phyloP scores from a whole-genome alignment of 768 basidiomycete species.

The Tylopilus vinaceipallidus region DNA sequence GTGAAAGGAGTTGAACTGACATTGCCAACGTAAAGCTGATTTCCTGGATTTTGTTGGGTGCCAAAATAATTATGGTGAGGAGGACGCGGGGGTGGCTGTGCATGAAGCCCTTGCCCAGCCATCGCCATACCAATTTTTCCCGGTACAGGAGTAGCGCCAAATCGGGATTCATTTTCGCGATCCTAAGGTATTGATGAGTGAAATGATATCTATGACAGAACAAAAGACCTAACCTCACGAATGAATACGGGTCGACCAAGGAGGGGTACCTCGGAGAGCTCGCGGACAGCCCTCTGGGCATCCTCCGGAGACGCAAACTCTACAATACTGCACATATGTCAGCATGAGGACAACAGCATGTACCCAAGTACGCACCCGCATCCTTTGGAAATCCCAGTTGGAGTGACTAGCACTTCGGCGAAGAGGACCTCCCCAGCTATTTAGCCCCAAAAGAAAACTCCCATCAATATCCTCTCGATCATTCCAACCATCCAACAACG shows the following conservation, averaged over 20 bases:
- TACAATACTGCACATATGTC: conserved; percentile 68
- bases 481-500: conserved; percentile 52
- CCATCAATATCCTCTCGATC: conserved; percentile 87
- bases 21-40: conserved; percentile 91
- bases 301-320: conserved; percentile 92
- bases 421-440: conserved; percentile 99
- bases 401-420: conserved; percentile 97
- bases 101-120: conserved; percentile 85
- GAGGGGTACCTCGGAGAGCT: conserved; percentile 86
- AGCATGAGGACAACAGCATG: conserved; percentile 1
- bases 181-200: conserved; percentile 53
- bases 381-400: conserved; percentile 95
- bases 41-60: conserved; percentile 63
- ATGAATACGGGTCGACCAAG: conserved; percentile 95
- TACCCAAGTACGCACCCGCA: conserved; percentile 77
- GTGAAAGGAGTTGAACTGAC: conserved; percentile 42
- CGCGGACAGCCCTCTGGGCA: conserved; percentile 82
- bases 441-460: conserved; percentile 85
- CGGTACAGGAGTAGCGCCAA: conserved; percentile 92
- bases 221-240: conserved; percentile 65
- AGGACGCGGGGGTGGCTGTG: conserved; percentile 79
- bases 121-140: conserved; percentile 96
- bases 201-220: background rate
- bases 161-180: conserved; percentile 93
- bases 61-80: conserved; percentile 74